phyloP scores from a whole-genome alignment of 805 yeast genomes.

The Candida sakaeoensis region DNA sequence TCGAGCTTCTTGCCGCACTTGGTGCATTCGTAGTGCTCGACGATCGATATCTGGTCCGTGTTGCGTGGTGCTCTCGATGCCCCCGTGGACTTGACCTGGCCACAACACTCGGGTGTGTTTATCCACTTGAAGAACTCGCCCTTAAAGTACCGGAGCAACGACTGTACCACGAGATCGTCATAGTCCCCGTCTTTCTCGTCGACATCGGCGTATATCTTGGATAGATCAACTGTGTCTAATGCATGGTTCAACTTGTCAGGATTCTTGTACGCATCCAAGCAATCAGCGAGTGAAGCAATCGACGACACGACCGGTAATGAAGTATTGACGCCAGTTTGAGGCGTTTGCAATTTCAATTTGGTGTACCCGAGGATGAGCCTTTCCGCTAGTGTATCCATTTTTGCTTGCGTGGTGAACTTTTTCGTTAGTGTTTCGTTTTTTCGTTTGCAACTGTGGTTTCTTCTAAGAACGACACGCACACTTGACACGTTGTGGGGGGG shows the following conservation, averaged over 20 bases:
- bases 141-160: slow-evolving; percentile 50
- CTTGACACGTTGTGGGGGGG: too few species aligned
- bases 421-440: too few species aligned
- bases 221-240: slow-evolving; percentile 60
- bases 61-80: slow-evolving; percentile 35
- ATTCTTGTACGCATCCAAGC: slow-evolving; percentile 12
- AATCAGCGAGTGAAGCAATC: slow-evolving; percentile 1
- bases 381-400: slow-evolving; percentile 8
- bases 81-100: slow-evolving; percentile 31
- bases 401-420: too few species aligned
- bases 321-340: background rate
- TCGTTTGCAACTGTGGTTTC: too few species aligned
- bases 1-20: slow-evolving; percentile 46
- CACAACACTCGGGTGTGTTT: slow-evolving; percentile 58
- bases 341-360: slow-evolving; percentile 5
- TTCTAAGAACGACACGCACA: too few species aligned
- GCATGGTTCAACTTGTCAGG: slow-evolving; percentile 44
- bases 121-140: slow-evolving; percentile 82
- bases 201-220: slow-evolving; percentile 54
- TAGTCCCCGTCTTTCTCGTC: slow-evolving; percentile 40
- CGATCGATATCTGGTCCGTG: slow-evolving; percentile 45
- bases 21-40: slow-evolving; percentile 64
- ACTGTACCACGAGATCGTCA: slow-evolving; percentile 35
- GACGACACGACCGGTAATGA: slow-evolving; percentile 3
- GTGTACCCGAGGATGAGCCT: slow-evolving; percentile 10